Base-by-base conservation (phyloP, 352 stramenopile species). In the Pythium aphanidermatum region DNA sequence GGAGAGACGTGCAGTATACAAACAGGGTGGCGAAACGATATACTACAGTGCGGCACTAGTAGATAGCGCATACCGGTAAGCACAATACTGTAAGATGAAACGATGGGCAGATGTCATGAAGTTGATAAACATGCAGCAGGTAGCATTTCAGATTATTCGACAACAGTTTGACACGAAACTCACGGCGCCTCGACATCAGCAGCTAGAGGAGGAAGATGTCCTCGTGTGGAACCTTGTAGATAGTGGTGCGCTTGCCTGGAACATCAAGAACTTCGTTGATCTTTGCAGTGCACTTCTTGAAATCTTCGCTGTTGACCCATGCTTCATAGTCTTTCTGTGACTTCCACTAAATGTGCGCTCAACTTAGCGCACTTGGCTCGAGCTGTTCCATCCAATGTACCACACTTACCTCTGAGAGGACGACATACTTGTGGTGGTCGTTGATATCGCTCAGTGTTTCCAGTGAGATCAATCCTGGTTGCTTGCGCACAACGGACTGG, bases 351-450 rank as follows among this genome's bases (percentile, higher is more conserved):
- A 68, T n/a, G n/a, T n/a, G n/a, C n/a, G n/a, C n/a, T n/a, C n/a
- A n/a, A n/a, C 8, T 49, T 26, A 49, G 30, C 14, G 33, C 35
- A 17, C 10, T 11, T 42, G 38, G 17, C 10, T 16, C 21, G 12
- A 10, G 5, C 33, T 14, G 38, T 16, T 45, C n/a, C 23, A 34
- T 35, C 40, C 4, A 16, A 8, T 36, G 4, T 21, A 7, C 27
- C 12, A 19, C 23, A 32, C 33, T 8, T 12, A 92, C 80, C 73
- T 93, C 76, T 1, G 81, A 93, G 21, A 93, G 46, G 42, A 93
- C 67, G 21, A 93, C 76, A 47, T 90, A 93, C 65, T 91, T 93
- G 63, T 93, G 81, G 55, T 93, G 81, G 41, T 93, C 73, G 43
- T 87, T 78, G 44, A 85, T 54, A 30, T 93, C 81, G 45, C 72